These are phyloP conservation scores for Chytridiales sp. DNA, from an alignment of 371 early-diverging fungal species.

Conservation along the genomic window DNA sequence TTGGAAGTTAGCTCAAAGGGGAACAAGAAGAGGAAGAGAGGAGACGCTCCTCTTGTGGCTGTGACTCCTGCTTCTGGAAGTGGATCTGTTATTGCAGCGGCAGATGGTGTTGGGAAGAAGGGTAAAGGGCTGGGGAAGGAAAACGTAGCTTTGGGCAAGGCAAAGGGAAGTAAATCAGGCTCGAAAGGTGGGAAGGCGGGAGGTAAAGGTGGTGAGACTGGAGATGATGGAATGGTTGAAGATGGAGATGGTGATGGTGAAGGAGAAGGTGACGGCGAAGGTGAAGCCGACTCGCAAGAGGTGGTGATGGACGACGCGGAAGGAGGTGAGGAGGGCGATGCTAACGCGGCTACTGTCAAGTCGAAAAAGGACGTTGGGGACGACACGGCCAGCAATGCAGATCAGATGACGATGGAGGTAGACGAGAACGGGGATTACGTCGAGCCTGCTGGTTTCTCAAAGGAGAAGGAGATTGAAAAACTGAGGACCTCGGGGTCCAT, in stretches of 20 bases:
- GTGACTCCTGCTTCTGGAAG: no score
- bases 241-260: not conserved
- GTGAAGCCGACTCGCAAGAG: not conserved
- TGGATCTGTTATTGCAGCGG: no score
- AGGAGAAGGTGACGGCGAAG: slow-evolving; percentile 5
- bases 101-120: slow-evolving; percentile 9
- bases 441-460: slow-evolving; percentile 50
- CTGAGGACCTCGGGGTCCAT: slow-evolving; percentile 88
- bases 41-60: no score
- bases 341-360: not conserved
- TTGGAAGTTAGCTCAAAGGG: not conserved
- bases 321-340: slow-evolving; percentile 9
- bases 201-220: slow-evolving; percentile 4
- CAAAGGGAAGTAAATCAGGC: slow-evolving; percentile 1
- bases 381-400: slow-evolving; percentile 4
- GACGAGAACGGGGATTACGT: no score
- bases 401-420: slow-evolving; percentile 1
- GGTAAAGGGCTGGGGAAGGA: not conserved
- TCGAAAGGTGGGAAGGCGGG: not conserved
- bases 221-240: not conserved
- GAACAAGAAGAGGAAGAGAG: slow-evolving; percentile 18
- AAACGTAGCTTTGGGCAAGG: not conserved
- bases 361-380: slow-evolving; percentile 7
- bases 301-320: slow-evolving; percentile 7
- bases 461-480: slow-evolving; percentile 90